Evolutionary conservation across 208 protist species (phyloP).

Genomic region (Trypanosoma rangeli): DNA sequence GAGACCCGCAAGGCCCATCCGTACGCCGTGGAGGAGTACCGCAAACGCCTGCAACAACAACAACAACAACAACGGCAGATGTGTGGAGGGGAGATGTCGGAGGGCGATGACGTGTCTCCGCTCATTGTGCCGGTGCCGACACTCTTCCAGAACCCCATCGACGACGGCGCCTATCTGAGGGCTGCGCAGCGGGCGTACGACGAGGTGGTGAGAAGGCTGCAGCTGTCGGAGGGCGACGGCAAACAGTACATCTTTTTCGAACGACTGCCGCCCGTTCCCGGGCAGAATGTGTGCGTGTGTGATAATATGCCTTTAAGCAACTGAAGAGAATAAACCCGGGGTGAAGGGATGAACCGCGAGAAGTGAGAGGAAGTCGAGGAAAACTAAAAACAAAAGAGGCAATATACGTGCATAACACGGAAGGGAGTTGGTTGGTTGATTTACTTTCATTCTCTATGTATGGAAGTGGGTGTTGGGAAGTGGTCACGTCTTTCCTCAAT

Average conservation of each 20-base stretch:
- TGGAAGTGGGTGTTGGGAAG: not conserved
- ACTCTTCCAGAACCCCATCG: constrained; percentile 50
- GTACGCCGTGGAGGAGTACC: constrained; percentile 58
- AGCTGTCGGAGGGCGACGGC: constrained; percentile 8
- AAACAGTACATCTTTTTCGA: constrained; percentile 34
- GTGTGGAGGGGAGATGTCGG: constrained; percentile 23
- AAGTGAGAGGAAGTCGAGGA: not conserved
- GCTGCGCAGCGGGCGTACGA: constrained; percentile 43
- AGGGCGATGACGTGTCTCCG: not conserved
- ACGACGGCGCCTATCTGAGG: constrained; percentile 60
- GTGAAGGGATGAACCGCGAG: no score
- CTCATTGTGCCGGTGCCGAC: constrained; percentile 49
- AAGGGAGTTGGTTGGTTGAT: not conserved
- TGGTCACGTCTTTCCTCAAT: not conserved
- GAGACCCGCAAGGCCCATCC: constrained; percentile 63
- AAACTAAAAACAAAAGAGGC: not conserved
- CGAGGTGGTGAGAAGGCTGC: constrained; percentile 37
- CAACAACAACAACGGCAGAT: constrained; percentile 44
- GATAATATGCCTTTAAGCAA: no score
- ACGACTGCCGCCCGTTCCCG: constrained; percentile 27
- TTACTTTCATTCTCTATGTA: not conserved
- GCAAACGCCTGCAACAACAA: constrained; percentile 38
- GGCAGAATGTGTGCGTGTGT: not conserved
- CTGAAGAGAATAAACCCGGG: no score
- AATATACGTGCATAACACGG: not conserved